phyloP scores from a whole-genome alignment of 139 green algal genomes.

The Coelastrella sp. region DNA sequence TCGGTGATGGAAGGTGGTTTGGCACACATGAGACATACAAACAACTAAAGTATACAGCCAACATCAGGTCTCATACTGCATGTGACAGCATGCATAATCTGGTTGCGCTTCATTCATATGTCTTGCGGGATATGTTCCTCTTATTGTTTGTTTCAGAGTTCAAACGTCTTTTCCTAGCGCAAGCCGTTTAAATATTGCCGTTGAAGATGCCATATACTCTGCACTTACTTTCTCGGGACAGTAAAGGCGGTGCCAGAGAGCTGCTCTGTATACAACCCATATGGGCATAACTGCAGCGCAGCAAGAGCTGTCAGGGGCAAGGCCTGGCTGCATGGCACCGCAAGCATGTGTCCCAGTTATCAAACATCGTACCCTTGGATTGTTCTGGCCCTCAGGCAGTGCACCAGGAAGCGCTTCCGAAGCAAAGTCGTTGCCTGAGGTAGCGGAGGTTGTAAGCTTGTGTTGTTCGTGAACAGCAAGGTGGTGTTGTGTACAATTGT shows the following conservation, averaged over 20 bases:
- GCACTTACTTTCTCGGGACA: conserved; percentile 74
- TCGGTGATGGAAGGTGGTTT: too few species aligned
- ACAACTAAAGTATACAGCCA: too few species aligned
- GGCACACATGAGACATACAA: too few species aligned
- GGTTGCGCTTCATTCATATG: too few species aligned
- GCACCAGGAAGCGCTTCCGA: conserved; percentile 87
- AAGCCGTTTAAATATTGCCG: too few species aligned
- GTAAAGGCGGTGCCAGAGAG: conserved; percentile 95
- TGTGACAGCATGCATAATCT: too few species aligned
- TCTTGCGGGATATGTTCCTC: too few species aligned
- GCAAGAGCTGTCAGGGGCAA: not conserved
- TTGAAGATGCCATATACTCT: too few species aligned
- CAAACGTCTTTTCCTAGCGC: too few species aligned
- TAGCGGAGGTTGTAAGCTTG: not conserved
- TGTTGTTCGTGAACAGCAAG: not conserved
- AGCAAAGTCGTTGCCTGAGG: conserved; percentile 87
- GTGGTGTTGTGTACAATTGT: too few species aligned
- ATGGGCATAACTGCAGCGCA: conserved; percentile 80
- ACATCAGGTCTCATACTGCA: too few species aligned
- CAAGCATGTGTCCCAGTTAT: not conserved
- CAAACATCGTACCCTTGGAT: conserved; percentile 66
- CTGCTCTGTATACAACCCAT: conserved; percentile 95
- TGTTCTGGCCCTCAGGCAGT: conserved; percentile 91
- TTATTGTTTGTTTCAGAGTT: too few species aligned
- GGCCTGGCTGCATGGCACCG: not conserved